phyloP scores from a whole-genome alignment of 2,329 filamentous ascomycete genomes.

The Pseudogymnoascus sp. region DNA sequence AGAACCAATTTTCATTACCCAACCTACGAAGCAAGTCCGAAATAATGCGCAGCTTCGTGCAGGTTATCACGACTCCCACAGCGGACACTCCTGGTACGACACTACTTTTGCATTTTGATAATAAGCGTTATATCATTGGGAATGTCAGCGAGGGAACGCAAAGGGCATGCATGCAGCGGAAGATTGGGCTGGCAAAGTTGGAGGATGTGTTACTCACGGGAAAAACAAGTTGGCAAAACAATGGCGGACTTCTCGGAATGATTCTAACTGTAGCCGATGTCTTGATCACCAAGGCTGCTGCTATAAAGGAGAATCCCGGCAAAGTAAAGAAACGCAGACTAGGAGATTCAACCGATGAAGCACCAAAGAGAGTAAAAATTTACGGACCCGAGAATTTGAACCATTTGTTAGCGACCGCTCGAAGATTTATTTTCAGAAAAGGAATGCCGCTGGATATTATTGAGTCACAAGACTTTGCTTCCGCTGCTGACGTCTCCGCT shows the following conservation, averaged over 20 bases:
- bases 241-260: conserved; percentile 77
- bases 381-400: conserved; percentile 76
- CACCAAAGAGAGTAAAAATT: conserved; percentile 48
- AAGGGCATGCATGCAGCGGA: conserved; percentile 56
- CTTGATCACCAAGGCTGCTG: conserved; percentile 39
- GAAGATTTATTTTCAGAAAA: conserved; percentile 80
- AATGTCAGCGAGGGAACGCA: conserved; percentile 79
- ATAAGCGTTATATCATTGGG: conserved; percentile 79
- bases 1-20: not conserved
- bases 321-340: conserved; percentile 30
- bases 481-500: not conserved
- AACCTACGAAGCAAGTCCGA: not conserved
- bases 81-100: conserved; percentile 79
- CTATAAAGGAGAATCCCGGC: conserved; percentile 33
- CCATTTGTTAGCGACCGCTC: conserved; percentile 72
- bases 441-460: conserved; percentile 65
- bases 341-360: conserved; percentile 19
- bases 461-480: conserved; percentile 49
- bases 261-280: conserved; percentile 76
- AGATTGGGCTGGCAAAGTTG: conserved; percentile 55
- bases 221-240: conserved; percentile 63
- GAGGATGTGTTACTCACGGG: conserved; percentile 81
- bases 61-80: conserved; percentile 75
- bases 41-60: conserved; percentile 64
- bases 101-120: conserved; percentile 71